Evolutionary conservation across 805 yeast genomes (phyloP).

Genomic region (Kuraishia hungarica): DNA sequence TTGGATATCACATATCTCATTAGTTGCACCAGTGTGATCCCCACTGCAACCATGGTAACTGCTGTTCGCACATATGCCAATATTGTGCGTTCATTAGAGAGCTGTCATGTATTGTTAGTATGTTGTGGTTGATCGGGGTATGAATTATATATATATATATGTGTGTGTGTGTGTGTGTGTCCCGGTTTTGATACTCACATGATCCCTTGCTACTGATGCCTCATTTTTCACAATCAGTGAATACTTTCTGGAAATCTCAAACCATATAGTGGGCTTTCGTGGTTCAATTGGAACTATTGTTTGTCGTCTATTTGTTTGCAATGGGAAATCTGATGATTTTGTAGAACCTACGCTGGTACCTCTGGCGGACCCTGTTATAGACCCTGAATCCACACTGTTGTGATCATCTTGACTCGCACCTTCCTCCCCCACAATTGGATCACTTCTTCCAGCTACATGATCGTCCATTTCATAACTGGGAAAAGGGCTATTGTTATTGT

Average conservation of each 20-base stretch:
- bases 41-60: slow-evolving; percentile 40
- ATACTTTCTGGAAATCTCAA: not conserved
- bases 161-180: too few relatives aligned
- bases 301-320: not conserved
- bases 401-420: too few relatives aligned
- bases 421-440: too few relatives aligned
- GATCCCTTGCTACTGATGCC: slow-evolving; percentile 3
- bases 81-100: slow-evolving; percentile 56
- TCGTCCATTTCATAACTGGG: too few relatives aligned
- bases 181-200: not conserved
- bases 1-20: slow-evolving; percentile 13
- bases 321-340: too few relatives aligned
- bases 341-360: too few relatives aligned
- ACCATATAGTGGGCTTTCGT: not conserved
- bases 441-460: too few relatives aligned
- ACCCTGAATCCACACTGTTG: too few relatives aligned
- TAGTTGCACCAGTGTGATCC: slow-evolving; percentile 45
- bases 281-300: not conserved
- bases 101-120: slow-evolving; percentile 6
- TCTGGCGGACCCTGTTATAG: too few relatives aligned
- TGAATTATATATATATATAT: too few relatives aligned
- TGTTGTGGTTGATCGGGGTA: not conserved
- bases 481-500: too few relatives aligned
- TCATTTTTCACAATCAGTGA: not conserved
- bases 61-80: slow-evolving; percentile 57